A percentile compares a stretch with the other conserved stretches of the same genome.
Conservation (phyloP, 768 basidiomycete genomes). For the Glaciozyma antarctica region DNA sequence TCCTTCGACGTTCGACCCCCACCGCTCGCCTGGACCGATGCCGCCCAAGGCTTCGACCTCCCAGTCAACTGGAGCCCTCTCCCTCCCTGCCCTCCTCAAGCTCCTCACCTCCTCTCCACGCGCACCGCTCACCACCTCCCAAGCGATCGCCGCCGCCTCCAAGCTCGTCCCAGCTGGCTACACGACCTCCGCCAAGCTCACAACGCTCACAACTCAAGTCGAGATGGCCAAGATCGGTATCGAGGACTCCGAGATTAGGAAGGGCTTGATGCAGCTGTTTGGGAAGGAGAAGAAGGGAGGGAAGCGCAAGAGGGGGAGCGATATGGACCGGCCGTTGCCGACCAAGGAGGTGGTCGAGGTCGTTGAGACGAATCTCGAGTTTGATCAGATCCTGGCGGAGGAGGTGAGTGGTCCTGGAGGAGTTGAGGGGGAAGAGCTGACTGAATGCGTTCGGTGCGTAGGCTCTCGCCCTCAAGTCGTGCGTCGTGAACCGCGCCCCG, state of each 20-base stretch:
- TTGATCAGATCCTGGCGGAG: conserved; percentile 64
- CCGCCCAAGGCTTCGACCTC: not conserved
- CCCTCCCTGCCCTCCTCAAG: conserved; percentile 60
- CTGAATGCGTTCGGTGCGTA: conserved; percentile 35
- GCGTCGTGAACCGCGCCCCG: conserved; percentile 80
- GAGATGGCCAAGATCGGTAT: conserved; percentile 55
- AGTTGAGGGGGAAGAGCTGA: not conserved
- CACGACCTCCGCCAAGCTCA: conserved; percentile 54
- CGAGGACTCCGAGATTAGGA: conserved; percentile 24
- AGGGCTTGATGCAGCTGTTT: conserved; percentile 7
- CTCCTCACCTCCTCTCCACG: conserved; percentile 45
- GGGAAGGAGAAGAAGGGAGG: conserved; percentile 2
- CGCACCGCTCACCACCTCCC: conserved; percentile 51
- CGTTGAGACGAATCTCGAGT: conserved; percentile 53
- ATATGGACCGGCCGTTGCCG: conserved; percentile 56
- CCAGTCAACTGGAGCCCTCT: conserved; percentile 42
- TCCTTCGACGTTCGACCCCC: too few relatives aligned
- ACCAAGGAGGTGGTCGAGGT: conserved; percentile 44
- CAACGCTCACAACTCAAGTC: conserved; percentile 49
- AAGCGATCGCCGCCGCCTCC: conserved; percentile 60
- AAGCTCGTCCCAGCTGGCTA: conserved; percentile 42
- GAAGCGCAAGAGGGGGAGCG: conserved; percentile 37
- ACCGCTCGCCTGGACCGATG: too few relatives aligned
- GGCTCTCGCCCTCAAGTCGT: conserved; percentile 53
- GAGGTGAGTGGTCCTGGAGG: conserved; percentile 44